Base-by-base conservation (phyloP, 2,329 filamentous ascomycete genomes). In the Sodiomyces alkalinus region DNA sequence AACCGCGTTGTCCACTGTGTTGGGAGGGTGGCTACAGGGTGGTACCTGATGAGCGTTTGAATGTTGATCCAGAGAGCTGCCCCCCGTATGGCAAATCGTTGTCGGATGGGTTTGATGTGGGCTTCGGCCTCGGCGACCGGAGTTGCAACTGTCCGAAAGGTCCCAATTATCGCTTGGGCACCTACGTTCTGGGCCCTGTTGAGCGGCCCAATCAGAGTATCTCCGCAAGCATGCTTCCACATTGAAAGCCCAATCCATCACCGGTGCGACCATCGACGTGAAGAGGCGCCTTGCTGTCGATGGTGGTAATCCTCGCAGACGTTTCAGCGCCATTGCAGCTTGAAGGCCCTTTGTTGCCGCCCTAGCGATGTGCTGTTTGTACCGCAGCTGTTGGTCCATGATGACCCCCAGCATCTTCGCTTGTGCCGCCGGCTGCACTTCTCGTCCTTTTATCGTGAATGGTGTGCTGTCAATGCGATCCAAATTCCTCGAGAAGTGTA, bases 171-270 rank as follows among this genome's bases (percentile, higher is more conserved):
- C 2, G 28, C 24, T 10, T 36, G 21, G 8, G 26, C 29, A 12
- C 29, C 25, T 12, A 34, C 19, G 18, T 20, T 19, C 29, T 34
- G 23, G 4, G 20, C 20, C 9, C 17, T 21, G n/a, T 32, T 27
- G 8, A 35, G 27, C 5, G 19, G 20, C 4, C 6, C 29, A 17
- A 32, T 19, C 17, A 29, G 5, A 9, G 11, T 14, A 13, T 14
- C 18, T 17, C 9, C 8, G 6, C 15, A 33, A n/a, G 12, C 11
- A 4, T 33, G 4, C 15, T 8, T 33, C 28, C 11, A 26, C 32
- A 19, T 39, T 44, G n/a, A 37, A 45, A 26, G 41, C 39, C 27
- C 41, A 45, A 28, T 44, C 41, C 21, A 43, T 34, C 17, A 40
- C 36, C 15, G 34, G 40, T 12, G 33, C 33, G 9, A 45, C 41